phyloP scores from a whole-genome alignment of 2,329 filamentous ascomycete species.

The Periconia sp. region DNA sequence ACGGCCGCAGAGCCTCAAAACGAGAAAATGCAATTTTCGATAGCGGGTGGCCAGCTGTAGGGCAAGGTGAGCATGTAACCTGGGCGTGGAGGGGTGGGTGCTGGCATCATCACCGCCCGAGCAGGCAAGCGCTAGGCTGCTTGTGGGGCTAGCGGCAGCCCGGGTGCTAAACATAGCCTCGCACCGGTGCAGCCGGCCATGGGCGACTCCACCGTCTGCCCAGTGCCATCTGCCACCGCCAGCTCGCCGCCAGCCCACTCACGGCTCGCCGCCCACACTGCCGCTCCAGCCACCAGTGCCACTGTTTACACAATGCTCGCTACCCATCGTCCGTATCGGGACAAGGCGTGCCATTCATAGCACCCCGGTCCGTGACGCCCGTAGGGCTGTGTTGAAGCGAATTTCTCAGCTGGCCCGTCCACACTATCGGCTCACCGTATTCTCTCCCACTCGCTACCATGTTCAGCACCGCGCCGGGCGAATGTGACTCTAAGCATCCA shows the following conservation, averaged over 20 bases:
- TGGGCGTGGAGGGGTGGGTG: too few species aligned
- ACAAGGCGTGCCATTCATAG: not conserved
- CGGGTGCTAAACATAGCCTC: constrained; percentile 5
- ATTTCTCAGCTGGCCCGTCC: constrained; percentile 8
- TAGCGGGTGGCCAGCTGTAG: constrained; percentile 5
- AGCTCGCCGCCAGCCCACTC: not conserved
- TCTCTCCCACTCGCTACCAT: constrained; percentile 31
- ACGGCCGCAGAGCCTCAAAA: too few species aligned
- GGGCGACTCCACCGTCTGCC: not conserved
- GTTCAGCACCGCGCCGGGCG: constrained; percentile 29
- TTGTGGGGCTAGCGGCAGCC: not conserved
- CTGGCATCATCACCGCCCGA: too few species aligned
- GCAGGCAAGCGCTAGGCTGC: constrained; percentile 1
- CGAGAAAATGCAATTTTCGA: not conserved
- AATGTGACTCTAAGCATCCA: constrained; percentile 28
- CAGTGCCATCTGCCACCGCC: constrained; percentile 6
- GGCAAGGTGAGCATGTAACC: constrained; percentile 1
- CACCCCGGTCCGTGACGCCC: constrained; percentile 3
- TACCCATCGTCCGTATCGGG: not conserved
- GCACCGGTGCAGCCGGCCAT: constrained; percentile 4
- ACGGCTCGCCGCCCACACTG: too few species aligned
- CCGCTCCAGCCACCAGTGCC: too few species aligned
- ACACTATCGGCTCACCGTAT: constrained; percentile 44
- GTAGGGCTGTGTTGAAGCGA: constrained; percentile 11
- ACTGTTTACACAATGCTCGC: too few species aligned